Base-by-base conservation (phyloP, 306 rosid genomes). In the Cotoneaster glaucophyllus region DNA sequence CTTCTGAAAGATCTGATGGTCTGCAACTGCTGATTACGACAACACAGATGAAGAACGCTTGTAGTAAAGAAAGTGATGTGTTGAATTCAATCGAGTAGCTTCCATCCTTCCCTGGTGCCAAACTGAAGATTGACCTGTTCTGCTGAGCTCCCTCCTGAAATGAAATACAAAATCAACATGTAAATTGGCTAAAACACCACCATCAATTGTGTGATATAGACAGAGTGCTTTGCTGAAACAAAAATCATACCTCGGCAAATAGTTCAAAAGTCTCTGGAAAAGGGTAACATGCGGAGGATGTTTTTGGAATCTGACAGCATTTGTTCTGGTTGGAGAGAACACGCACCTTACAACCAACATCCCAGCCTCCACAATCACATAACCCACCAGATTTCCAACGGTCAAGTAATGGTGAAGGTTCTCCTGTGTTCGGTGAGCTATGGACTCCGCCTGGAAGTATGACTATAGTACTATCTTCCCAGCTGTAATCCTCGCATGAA, bases 291-390 rank as follows among this genome's bases (percentile, higher is more conserved):
- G 75, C 76, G 74, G 85, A 78, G 71, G 83, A 77, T 52, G 80
- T 61, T 54, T 78, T 79, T 6, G 74, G 70, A 44, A 43, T 39
- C 64, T 75, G 82, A 62, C 79, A 74, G 82, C 68, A 57, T 25
- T 39, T 79, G 58, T 81, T 80, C 67, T 81, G 74, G 67, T 88
- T 93, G 43, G 90, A 87, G 61, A 95, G 90, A 77, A 92, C 88
- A 62, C 72, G 90, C 68, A 95, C 81, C 81, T 92, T 90, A 94
- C 98, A 95, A 45, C 93, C 98, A 72, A 89, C 80, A 76, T 95
- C 98, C 98, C 97, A 95, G 73, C 98, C 98, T 59, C 97, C 98
- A 83, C 98, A 92, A 78, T 95, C 98, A 77, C 98, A 95, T 14
- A 63, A 70, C 61, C 97, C 98, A 8, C 90, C 95, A 2, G 91